These are phyloP conservation scores for Pseudocercospora ulei DNA, from an alignment of 2,329 filamentous ascomycete species.

Conservation along the genomic window DNA sequence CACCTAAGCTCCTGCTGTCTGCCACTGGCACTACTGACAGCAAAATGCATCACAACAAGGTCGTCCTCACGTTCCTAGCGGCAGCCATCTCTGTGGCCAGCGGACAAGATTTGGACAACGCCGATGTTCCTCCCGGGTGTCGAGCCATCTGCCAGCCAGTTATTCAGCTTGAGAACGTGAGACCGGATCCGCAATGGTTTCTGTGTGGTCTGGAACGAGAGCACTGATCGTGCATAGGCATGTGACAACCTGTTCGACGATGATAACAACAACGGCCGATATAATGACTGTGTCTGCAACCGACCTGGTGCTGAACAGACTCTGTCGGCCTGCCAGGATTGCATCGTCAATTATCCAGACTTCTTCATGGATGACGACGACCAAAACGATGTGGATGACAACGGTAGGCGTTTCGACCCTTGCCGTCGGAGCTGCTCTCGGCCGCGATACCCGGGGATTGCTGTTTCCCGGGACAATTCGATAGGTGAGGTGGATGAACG, in stretches of 20 bases:
- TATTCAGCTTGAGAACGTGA: constrained; percentile 11
- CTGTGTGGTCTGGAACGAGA: not conserved
- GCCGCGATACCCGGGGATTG: constrained; percentile 2
- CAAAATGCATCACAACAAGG: constrained; percentile 14
- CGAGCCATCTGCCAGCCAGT: constrained; percentile 10
- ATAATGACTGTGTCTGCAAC: constrained; percentile 14
- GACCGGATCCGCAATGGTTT: constrained; percentile 4
- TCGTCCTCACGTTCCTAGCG: constrained; percentile 13
- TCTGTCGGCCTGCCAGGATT: constrained; percentile 13
- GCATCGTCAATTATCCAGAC: constrained; percentile 11
- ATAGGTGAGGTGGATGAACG: not conserved
- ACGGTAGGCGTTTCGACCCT: constrained; percentile 3
- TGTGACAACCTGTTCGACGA: constrained; percentile 15
- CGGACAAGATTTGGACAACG: constrained; percentile 11
- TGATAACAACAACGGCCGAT: constrained; percentile 11
- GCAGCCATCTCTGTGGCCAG: constrained; percentile 14
- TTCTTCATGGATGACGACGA: constrained; percentile 12
- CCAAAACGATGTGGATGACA: constrained; percentile 9
- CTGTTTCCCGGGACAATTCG: constrained; percentile 6
- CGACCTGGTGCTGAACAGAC: constrained; percentile 10
- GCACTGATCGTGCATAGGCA: constrained; percentile 6
- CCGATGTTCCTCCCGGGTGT: constrained; percentile 17
- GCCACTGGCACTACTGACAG: constrained; percentile 8
- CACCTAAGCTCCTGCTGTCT: constrained; percentile 1
- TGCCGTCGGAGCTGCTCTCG: constrained; percentile 2